Evolutionary conservation across 2,329 filamentous ascomycete genomes (phyloP).

Genomic region (Cladophialophora bantiana): DNA sequence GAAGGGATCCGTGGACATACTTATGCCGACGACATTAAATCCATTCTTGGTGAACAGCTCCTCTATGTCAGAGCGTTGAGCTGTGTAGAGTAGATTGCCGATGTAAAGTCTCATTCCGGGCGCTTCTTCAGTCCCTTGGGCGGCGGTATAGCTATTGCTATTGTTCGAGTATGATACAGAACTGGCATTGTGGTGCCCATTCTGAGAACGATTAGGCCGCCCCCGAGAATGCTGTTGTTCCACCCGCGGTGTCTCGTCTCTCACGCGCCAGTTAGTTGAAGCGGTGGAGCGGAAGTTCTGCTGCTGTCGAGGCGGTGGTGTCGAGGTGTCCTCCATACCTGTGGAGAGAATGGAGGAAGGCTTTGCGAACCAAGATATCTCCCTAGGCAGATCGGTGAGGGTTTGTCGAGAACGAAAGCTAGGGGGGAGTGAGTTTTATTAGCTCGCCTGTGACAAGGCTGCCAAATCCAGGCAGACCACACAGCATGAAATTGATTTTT

Average conservation of each 20-base stretch:
- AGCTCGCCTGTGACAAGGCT: conserved; percentile 7
- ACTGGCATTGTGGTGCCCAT: neutral
- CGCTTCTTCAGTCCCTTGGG: conserved; percentile 22
- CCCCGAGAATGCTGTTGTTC: conserved; percentile 46
- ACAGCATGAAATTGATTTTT: conserved; percentile 2
- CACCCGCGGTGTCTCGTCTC: conserved; percentile 46
- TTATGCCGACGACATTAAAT: conserved; percentile 61
- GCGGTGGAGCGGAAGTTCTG: conserved; percentile 33
- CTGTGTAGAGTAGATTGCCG: conserved; percentile 63
- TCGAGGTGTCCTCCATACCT: conserved; percentile 39
- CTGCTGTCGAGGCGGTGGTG: conserved; percentile 26
- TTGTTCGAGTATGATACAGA: conserved; percentile 6
- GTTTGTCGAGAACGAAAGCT: neutral
- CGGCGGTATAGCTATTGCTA: neutral
- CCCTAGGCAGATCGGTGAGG: neutral
- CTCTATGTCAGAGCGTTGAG: conserved; percentile 60
- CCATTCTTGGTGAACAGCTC: conserved; percentile 54
- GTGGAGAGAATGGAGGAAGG: neutral
- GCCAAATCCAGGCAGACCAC: neutral
- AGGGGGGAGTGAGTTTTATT: neutral
- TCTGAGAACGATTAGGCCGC: conserved; percentile 41
- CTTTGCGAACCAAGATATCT: neutral
- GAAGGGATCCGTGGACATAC: conserved; percentile 73
- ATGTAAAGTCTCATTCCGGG: conserved; percentile 59
- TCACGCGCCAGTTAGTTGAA: conserved; percentile 51